Conservation (phyloP, 2,329 filamentous ascomycete species). For the Microsporum canis region DNA sequence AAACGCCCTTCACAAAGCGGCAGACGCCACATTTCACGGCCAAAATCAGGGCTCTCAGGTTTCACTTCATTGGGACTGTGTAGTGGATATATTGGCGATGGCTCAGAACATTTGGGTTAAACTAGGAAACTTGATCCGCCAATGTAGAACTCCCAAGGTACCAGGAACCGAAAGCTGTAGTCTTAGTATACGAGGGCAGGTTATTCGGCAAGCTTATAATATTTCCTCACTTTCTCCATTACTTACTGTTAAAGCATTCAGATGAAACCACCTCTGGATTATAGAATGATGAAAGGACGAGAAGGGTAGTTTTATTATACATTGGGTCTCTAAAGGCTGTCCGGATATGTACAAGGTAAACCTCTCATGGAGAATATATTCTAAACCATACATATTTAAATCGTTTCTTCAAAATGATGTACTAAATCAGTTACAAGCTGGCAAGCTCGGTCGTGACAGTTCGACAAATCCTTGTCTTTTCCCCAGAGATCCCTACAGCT, state of each 20-base stretch:
- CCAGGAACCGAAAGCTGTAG: too few species aligned
- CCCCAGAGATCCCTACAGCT: constrained; percentile 32
- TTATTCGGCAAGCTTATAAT: too few species aligned
- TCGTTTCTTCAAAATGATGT: not conserved
- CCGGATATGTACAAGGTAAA: not conserved
- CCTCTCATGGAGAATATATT: not conserved
- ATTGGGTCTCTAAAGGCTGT: not conserved
- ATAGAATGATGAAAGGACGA: not conserved
- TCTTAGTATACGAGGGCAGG: too few species aligned
- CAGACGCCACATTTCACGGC: not conserved
- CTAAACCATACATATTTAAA: not conserved
- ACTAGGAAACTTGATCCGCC: too few species aligned
- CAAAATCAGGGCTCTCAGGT: not conserved
- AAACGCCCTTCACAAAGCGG: not conserved
- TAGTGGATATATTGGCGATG: not conserved
- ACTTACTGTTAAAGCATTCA: too few species aligned
- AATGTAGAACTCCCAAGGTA: too few species aligned
- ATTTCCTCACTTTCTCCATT: too few species aligned
- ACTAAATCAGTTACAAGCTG: not conserved
- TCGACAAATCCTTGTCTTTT: constrained; percentile 31
- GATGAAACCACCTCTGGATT: too few species aligned
- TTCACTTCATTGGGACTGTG: not conserved
- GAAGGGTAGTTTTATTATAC: not conserved
- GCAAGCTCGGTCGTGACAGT: constrained; percentile 5
- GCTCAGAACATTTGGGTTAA: too few species aligned